Conservation (phyloP, 352 stramenopile species). For the Phytophthora palmivora region DNA sequence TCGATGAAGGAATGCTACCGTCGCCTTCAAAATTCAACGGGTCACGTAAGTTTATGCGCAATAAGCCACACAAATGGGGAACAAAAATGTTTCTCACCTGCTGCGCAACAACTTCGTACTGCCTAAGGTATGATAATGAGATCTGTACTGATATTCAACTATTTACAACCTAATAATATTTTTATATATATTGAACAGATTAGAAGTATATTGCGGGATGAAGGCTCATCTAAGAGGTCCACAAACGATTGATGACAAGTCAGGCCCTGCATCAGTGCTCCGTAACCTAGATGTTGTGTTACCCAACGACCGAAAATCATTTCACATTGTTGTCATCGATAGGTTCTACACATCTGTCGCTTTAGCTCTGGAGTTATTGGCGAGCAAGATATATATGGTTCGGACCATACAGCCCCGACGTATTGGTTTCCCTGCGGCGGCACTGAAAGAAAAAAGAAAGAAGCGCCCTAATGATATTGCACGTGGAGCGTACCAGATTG, state of each 20-base stretch:
- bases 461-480: too few species aligned
- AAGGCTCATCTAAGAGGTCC: conserved; percentile 3
- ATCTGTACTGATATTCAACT: too few species aligned
- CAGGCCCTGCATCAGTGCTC: background rate
- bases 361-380: background rate
- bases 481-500: too few species aligned
- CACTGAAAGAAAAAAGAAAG: too few species aligned
- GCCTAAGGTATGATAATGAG: background rate
- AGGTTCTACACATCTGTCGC: conserved; percentile 3
- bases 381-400: background rate
- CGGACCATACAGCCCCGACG: background rate
- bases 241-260: conserved; percentile 14
- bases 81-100: conserved; percentile 2
- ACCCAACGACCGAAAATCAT: background rate
- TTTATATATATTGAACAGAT: background rate
- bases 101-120: background rate
- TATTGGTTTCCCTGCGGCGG: background rate
- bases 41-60: background rate
- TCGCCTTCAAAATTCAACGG: background rate
- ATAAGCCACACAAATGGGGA: conserved; percentile 5
- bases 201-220: background rate
- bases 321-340: conserved; percentile 2
- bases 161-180: too few species aligned
- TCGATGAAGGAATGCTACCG: conserved; percentile 10
- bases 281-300: background rate